These are phyloP conservation scores for Massariosphaeria phaeospora DNA, from an alignment of 495 filamentous ascomycete species.

Conservation along the genomic window DNA sequence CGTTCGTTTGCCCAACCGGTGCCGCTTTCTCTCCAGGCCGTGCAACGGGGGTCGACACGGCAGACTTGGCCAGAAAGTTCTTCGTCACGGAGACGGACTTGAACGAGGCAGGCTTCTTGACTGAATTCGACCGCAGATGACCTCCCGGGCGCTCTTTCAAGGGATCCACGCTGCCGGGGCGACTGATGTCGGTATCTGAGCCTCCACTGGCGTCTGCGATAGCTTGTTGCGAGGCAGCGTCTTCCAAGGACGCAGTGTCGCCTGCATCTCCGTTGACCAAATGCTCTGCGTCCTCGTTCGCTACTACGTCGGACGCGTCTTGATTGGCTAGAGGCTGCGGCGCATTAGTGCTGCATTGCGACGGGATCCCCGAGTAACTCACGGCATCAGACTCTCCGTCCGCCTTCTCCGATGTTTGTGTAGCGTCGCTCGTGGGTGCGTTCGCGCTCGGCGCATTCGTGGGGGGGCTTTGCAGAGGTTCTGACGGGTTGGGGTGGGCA, in stretches of 20 bases:
- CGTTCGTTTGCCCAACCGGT: slow-evolving; percentile 49
- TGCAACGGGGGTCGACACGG: slow-evolving; percentile 35
- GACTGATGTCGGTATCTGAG: slow-evolving; percentile 62
- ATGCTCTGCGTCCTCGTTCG: slow-evolving; percentile 36
- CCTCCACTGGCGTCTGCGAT: slow-evolving; percentile 43
- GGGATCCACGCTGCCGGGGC: slow-evolving; percentile 43
- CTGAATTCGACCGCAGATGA: slow-evolving; percentile 62
- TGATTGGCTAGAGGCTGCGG: neutral
- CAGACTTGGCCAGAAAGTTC: slow-evolving; percentile 65
- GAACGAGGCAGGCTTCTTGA: slow-evolving; percentile 83
- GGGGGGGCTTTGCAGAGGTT: slow-evolving; percentile 2
- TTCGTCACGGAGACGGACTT: slow-evolving; percentile 95
- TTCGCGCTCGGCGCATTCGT: slow-evolving; percentile 14
- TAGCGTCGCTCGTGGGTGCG: slow-evolving; percentile 6
- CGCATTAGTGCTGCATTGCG: slow-evolving; percentile 11
- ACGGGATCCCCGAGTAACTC: neutral
- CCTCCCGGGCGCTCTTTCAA: slow-evolving; percentile 51
- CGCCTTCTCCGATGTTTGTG: slow-evolving; percentile 6
- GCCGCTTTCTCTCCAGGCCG: slow-evolving; percentile 39
- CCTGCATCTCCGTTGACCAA: slow-evolving; percentile 32
- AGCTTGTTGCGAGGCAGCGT: slow-evolving; percentile 17
- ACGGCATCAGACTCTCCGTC: slow-evolving; percentile 9
- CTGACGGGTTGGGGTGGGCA: slow-evolving; percentile 25
- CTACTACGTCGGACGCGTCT: slow-evolving; percentile 15
- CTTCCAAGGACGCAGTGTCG: slow-evolving; percentile 24